These are phyloP conservation scores for Pseudohyphozyma bogoriensis DNA, from an alignment of 768 basidiomycete genomes.

Conservation along the genomic window DNA sequence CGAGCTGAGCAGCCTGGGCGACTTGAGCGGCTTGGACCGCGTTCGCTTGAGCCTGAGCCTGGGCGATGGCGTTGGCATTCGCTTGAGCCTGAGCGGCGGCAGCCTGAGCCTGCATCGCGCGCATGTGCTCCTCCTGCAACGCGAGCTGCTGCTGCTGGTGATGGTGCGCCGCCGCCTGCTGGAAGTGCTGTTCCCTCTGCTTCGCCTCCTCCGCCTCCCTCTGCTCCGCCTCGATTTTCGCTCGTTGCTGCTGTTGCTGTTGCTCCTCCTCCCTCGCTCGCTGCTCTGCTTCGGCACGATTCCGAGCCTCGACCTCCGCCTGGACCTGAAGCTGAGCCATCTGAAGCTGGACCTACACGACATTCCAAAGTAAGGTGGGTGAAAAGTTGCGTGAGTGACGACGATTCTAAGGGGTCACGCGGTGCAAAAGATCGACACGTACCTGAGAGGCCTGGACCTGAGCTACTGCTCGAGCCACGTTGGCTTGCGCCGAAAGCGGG, in stretches of 20 bases:
- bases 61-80: no score
- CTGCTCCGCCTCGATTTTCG: background rate
- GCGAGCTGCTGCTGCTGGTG: conserved; percentile 19
- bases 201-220: no score
- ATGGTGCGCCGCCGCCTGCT: conserved; percentile 13
- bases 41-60: conserved; percentile 3
- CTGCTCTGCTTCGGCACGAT: background rate
- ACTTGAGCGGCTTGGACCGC: background rate
- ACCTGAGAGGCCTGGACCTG: conserved; percentile 6
- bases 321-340: conserved; percentile 3
- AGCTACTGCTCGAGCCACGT: conserved; percentile 1
- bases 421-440: background rate
- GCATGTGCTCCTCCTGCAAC: conserved; percentile 21
- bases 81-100: background rate
- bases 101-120: conserved; percentile 5
- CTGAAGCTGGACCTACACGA: conserved; percentile 1
- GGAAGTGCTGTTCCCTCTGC: conserved; percentile 12
- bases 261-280: conserved; percentile 9
- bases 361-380: background rate
- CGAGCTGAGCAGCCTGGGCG: background rate
- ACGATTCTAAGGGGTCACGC: background rate
- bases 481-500: background rate
- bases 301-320: background rate
- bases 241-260: no score
- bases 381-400: background rate